These are phyloP conservation scores for Plasmodium knowlesi DNA, from an alignment of 169 alveolate genomes.

Conservation along the genomic window DNA sequence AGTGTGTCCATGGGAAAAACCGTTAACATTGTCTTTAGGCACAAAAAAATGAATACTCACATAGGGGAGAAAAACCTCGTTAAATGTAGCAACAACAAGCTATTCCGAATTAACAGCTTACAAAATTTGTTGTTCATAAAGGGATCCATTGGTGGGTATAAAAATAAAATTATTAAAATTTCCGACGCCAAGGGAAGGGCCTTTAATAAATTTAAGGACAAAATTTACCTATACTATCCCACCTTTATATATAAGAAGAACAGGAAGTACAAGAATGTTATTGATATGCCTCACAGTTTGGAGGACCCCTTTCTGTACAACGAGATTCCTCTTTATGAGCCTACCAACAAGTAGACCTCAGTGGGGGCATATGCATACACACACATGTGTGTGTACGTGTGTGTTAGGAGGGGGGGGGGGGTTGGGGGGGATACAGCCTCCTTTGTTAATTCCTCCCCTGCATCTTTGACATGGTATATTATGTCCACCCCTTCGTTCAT, in stretches of 20 bases:
- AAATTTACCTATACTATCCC: conserved; percentile 84
- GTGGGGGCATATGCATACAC: neutral
- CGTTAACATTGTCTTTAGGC: conserved; percentile 86
- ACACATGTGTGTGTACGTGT: neutral
- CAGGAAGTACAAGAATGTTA: conserved; percentile 73
- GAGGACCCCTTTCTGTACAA: conserved; percentile 83
- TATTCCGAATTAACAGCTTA: conserved; percentile 86
- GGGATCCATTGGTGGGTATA: conserved; percentile 86
- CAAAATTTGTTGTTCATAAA: conserved; percentile 87
- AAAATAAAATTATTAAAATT: conserved; percentile 86
- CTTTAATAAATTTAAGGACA: conserved; percentile 81
- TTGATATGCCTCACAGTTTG: conserved; percentile 75
- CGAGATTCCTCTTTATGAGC: conserved; percentile 81
- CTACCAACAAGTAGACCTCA: conserved; percentile 31
- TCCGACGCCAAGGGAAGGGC: conserved; percentile 90
- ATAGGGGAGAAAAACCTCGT: conserved; percentile 89
- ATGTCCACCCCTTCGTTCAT: neutral
- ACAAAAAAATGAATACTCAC: conserved; percentile 91
- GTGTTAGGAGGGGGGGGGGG: neutral
- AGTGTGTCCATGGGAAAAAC: conserved; percentile 89
- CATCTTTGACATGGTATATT: neutral
- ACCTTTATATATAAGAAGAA: conserved; percentile 84
- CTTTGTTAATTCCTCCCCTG: neutral
- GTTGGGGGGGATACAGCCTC: neutral
- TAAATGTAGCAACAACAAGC: conserved; percentile 84